Evolutionary conservation across 2,329 filamentous ascomycete genomes (phyloP), one percentile per base, ranked within the genome.

Genomic region (Drechslerella coelobrocha): DNA sequence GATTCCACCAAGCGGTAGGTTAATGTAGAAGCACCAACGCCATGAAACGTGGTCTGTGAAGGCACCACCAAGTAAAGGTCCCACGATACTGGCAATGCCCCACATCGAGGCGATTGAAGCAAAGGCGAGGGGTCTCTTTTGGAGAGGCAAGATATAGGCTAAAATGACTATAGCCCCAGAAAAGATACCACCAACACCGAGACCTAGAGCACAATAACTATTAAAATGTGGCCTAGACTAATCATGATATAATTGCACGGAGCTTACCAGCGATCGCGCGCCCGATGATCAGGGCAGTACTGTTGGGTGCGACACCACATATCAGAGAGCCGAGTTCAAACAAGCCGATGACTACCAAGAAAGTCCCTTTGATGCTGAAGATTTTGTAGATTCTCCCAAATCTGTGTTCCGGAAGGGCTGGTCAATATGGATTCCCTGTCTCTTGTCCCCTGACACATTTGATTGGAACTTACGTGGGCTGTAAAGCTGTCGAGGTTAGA

Each of bases 1-100:
- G 17, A 82, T 78, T 23, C 79, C 83, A 17, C 84, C 84, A 54
- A 86, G 79, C 7, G 84, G 84, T 17, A 86, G 80, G 72, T 86
- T 86, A 75, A 86, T 83, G 74, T 83, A 86, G 74, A 86, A 86
- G 74, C 84, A 86, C 84, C 84, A 81, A 7, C 79, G 74, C 79
- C 79, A 80, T 7, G 81, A 81, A 2, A 79, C 78, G 19, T 81
- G 78, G 26, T 84, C 80, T 0, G 83, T 82, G 37, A 84, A 83
- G 4, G 76, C 82, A 19, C 81, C 83, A 34, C 81, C 81, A 41
- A 82, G 77, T n/a, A 85, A 76, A 9, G 83, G 83, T 37, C 83
- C 83, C 1, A 81, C 81, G 7, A 84, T 82, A 29, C 76, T 76
- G 3, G 77, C 75, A 75, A 83, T 80, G 17, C 83, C 84, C 61